Conservation (phyloP, 768 basidiomycete genomes). For the Tephrocybe sp. region DNA sequence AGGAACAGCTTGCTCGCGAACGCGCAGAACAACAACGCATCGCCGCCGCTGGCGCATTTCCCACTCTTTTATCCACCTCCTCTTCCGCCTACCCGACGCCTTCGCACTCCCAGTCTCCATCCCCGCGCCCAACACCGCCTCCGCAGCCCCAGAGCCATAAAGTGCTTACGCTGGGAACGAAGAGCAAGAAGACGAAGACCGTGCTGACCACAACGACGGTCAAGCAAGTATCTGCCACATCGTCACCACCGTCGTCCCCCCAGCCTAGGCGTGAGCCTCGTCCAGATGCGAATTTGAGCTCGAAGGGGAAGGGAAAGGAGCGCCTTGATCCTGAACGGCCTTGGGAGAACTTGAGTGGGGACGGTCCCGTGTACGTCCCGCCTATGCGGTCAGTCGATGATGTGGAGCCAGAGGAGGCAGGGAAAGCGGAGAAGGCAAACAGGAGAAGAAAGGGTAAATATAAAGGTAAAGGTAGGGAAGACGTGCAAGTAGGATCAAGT, state of each 20-base stretch:
- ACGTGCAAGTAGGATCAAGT: background rate
- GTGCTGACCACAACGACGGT: slow-evolving; percentile 52
- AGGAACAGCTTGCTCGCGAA: slow-evolving; percentile 48
- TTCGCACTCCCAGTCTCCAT: slow-evolving; percentile 5
- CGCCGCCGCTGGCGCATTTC: slow-evolving; percentile 59
- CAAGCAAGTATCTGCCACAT: slow-evolving; percentile 16
- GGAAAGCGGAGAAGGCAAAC: slow-evolving; percentile 5
- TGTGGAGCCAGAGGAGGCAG: background rate
- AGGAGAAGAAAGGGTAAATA: slow-evolving; percentile 6
- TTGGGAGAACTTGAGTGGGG: slow-evolving; percentile 41
- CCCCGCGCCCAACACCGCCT: slow-evolving; percentile 5
- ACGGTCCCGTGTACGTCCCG: slow-evolving; percentile 34
- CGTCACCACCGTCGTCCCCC: slow-evolving; percentile 26
- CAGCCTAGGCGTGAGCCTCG: slow-evolving; percentile 34
- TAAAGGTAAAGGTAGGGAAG: slow-evolving; percentile 11
- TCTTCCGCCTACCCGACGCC: background rate
- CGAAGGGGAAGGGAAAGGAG: slow-evolving; percentile 33
- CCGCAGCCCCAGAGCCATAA: slow-evolving; percentile 37
- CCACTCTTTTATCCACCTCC: slow-evolving; percentile 34
- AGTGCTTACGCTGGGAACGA: slow-evolving; percentile 55
- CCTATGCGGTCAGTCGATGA: slow-evolving; percentile 13
- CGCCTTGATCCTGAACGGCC: slow-evolving; percentile 28
- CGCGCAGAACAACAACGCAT: slow-evolving; percentile 46
- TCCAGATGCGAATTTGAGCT: slow-evolving; percentile 29
- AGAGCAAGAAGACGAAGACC: slow-evolving; percentile 48